Conservation (phyloP, 2,329 filamentous ascomycete genomes). For the Ophiostoma triangulosporum region DNA sequence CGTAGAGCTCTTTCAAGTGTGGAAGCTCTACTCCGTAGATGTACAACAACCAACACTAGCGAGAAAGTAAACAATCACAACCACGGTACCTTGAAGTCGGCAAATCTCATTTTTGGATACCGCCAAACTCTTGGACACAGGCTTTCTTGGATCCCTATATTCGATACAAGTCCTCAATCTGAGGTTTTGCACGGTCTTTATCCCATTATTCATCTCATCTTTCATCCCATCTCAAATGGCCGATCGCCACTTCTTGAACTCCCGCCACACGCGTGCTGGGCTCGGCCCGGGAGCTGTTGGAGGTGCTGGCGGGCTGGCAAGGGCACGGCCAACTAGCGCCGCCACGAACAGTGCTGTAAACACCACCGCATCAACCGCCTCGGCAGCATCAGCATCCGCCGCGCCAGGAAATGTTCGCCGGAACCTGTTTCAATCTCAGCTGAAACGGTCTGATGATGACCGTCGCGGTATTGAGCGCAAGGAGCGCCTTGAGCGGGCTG, state of each 20-base stretch:
- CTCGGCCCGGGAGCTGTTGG: background rate
- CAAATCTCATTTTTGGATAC: background rate
- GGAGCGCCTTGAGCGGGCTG: background rate
- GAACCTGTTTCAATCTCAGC: conserved; percentile 46
- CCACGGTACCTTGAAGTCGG: background rate
- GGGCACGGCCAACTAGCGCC: background rate
- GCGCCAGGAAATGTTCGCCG: conserved; percentile 27
- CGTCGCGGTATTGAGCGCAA: background rate
- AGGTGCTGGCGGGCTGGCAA: background rate
- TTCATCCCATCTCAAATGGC: conserved; percentile 6
- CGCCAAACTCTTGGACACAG: background rate
- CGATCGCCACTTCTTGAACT: conserved; percentile 9
- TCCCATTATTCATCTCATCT: background rate
- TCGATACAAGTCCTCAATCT: background rate
- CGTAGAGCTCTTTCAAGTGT: too few relatives aligned
- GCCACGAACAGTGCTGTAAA: background rate
- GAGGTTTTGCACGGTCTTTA: background rate
- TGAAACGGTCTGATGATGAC: conserved; percentile 34
- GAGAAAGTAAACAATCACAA: background rate
- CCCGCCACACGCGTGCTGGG: conserved; percentile 6
- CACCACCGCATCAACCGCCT: background rate
- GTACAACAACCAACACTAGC: background rate
- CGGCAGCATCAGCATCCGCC: background rate
- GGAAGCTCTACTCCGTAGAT: too few relatives aligned
- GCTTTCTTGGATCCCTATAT: too few relatives aligned